Evolutionary conservation across 208 protist species (phyloP), one percentile per base, ranked within the genome.

Genomic region (Trypanosomatidae sp.): DNA sequence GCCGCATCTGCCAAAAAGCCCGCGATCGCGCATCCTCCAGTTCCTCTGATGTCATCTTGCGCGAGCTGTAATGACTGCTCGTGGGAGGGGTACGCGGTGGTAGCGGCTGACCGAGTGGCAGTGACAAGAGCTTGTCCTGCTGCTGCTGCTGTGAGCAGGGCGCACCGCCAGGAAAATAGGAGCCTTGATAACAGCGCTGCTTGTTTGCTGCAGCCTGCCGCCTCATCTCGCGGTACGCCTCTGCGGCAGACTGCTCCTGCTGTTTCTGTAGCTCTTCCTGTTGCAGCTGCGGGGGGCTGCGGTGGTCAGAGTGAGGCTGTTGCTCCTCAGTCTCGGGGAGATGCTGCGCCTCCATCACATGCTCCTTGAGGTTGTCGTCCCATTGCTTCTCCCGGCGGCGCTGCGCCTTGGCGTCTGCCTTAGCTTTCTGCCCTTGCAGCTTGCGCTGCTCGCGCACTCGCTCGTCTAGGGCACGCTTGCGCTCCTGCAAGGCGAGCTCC

Each of bases 1-100:
- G 81, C 5, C 92, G 84, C 91, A 98, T 97, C 77, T 98, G 84
- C 94, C 92, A 98, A 71, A 89, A 98, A 7, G 90, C 90, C 47
- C 89, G 75, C 28, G 84, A 75, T 33, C 91, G 79, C 33, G 91
- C 91, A 55, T 89, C 88, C 55, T 91, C 86, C 17, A 85, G 71
- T 56, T 94, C 85, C 66, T 83, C 79, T 30, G 75, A 43, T 13
- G 82, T 80, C 79, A 90, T 89, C 70, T 88, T 80, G 22, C 77
- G 79, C 12, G 76, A 78, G 62, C 81, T 83, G 69, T 86, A 84
- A 64, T 77, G 78, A 15, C 66, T 75, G 30, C 74, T 66, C 25
- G 71, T 83, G 10, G 79, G 80, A 8, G 71, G 74, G 39, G 64
- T 67, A 47, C 80, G 73, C 9, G 82, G 85, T 39, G 85, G 85